Evolutionary conservation across 352 stramenopile species (phyloP), one percentile per base, ranked within the genome.

Genomic region (Pythium folliculosum): DNA sequence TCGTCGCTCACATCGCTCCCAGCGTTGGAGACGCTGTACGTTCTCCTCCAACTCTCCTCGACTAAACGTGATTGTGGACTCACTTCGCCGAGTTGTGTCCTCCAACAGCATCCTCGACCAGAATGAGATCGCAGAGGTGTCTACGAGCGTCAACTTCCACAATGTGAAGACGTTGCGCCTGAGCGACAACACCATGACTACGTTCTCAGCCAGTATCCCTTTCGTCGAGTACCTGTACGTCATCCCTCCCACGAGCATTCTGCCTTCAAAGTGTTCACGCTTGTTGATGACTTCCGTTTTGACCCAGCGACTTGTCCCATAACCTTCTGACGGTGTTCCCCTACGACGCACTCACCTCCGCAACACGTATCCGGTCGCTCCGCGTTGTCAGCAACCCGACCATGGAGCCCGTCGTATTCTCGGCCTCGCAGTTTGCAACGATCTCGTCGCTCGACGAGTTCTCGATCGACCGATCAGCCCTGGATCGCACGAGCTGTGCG

Each of bases 201-300:
- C 47, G 16, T 65, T 65, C 21, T 17, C 21, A 5, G 23, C 21
- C 2, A 40, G 22, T 43, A 21, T 65, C 3, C 23, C 59, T 5
- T 35, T n/a, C n/a, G 48, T 70, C 12, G 23, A 60, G n/a, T 37
- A 22, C 1, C 40, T 70, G 55, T 69, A 37, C 62, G 62, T 69
- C 22, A 14, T 9, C 53, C 13, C 30, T n/a, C 10, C 19, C 5
- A 25, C 27, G 19, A 13, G 7, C 19, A 47, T n/a, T n/a, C n/a
- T n/a, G n/a, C n/a, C n/a, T n/a, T n/a, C n/a, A n/a, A n/a, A n/a
- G n/a, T n/a, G n/a, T n/a, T n/a, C n/a, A n/a, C n/a, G n/a, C n/a
- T n/a, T n/a, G n/a, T n/a, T n/a, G n/a, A n/a, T n/a, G n/a, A n/a
- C n/a, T n/a, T n/a, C n/a, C n/a, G n/a, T n/a, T n/a, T n/a, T n/a